phyloP scores from a whole-genome alignment of 208 protist species.

The Crithidia acanthocephali region DNA sequence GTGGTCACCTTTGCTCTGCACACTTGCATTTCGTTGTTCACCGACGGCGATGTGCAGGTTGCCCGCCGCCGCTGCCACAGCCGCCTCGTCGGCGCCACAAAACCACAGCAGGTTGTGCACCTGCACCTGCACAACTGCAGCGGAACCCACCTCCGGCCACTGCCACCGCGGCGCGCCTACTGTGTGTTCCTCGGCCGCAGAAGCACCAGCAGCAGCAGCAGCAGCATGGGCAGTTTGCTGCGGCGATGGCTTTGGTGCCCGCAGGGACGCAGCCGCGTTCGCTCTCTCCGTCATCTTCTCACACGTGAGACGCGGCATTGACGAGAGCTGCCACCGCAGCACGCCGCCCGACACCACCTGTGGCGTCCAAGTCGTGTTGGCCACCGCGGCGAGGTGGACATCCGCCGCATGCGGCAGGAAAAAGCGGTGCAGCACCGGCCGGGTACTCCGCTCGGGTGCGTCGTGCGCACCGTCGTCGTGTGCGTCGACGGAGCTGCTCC shows the following conservation, averaged over 20 bases:
- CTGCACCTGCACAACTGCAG: constrained; percentile 12
- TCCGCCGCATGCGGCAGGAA: constrained; percentile 23
- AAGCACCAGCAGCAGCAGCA: not conserved
- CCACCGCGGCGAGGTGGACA: constrained; percentile 12
- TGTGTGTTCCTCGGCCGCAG: not conserved
- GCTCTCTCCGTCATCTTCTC: not conserved
- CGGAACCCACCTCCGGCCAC: constrained; percentile 26
- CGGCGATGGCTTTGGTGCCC: not conserved
- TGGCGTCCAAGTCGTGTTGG: constrained; percentile 2
- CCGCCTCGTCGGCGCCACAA: constrained; percentile 12
- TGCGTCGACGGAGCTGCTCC: not conserved
- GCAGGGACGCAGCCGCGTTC: not conserved
- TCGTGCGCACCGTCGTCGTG: not conserved
- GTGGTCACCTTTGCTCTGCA: not conserved
- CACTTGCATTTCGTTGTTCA: not conserved
- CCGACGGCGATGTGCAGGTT: not conserved
- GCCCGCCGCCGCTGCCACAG: not conserved
- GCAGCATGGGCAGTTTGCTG: not conserved
- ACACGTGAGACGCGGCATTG: constrained; percentile 18
- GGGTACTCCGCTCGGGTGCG: not conserved
- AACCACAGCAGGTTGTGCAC: constrained; percentile 27
- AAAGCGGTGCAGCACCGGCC: constrained; percentile 16
- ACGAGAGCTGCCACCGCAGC: constrained; percentile 24
- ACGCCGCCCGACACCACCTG: constrained; percentile 14
- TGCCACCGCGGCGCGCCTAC: constrained; percentile 8